Evolutionary conservation across 2,329 filamentous ascomycete genomes (phyloP), one percentile per base, ranked within the genome.

Genomic region (Cladophialophora chaetospira): DNA sequence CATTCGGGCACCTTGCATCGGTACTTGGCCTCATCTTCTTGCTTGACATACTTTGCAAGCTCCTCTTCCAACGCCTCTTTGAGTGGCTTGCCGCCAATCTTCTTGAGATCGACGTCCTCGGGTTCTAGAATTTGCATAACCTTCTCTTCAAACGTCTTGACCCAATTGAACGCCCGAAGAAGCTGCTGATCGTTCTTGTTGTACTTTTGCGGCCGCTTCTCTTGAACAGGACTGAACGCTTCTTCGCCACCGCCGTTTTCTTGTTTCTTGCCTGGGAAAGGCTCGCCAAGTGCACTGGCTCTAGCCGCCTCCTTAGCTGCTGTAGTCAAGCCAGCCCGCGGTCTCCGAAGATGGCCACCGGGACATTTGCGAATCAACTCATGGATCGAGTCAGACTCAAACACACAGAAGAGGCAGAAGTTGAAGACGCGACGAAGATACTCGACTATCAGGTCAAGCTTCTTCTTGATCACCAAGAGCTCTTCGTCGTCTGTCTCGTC

Each of bases 371-470:
- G 86, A 36, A 90, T 92, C 64, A 99, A 80, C 75, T 99, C 94
- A 69, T 99, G 94, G 19, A 97, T 87, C 0, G 93, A 97, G 72
- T 99, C 94, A 69, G 91, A 94, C 75, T 99, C 94, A 66, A 99
- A 97, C 4, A 99, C 95, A 72, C 94, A 99, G 78, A 97, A 99
- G 79, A 99, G 97, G 78, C 94, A 99, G 76, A 99, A 97, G 75
- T 94, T 97, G 81, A 95, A 96, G 50, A 99, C 94, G 13, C 94
- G 87, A 50, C 94, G 91, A 58, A 99, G 82, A 71, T 99, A 99
- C 75, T 99, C 94, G 51, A 97, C 94, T 72, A 96, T 82, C 31
- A 99, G 80, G 74, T 99, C 94, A 47, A 99, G 84, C 69, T 94
- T 92, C 79, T 99, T 97, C 82, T 97, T 97, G 80, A 96, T 94